These are phyloP conservation scores for Stachybotrys elegans DNA, from an alignment of 2,329 filamentous ascomycete genomes.

Conservation along the genomic window DNA sequence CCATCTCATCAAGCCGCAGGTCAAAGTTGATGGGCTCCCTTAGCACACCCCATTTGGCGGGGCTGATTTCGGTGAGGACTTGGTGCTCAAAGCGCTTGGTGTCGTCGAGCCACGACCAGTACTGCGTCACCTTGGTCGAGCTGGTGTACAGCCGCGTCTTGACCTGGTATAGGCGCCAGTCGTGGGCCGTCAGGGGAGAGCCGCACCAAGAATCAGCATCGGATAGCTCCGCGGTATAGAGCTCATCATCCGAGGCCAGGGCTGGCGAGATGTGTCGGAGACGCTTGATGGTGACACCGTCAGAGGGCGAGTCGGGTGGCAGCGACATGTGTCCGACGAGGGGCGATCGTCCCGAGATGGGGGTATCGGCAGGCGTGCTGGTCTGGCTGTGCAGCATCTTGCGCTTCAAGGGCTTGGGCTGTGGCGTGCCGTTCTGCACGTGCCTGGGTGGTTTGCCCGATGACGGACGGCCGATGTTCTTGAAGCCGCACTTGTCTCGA, in stretches of 20 bases:
- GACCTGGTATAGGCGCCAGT: slow-evolving; percentile 49
- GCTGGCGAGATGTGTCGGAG: slow-evolving; percentile 16
- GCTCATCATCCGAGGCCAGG: slow-evolving; percentile 22
- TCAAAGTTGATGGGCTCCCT: slow-evolving; percentile 47
- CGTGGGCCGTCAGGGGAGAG: slow-evolving; percentile 37
- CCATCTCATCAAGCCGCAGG: slow-evolving; percentile 40
- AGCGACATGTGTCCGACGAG: slow-evolving; percentile 12
- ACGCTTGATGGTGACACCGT: slow-evolving; percentile 18
- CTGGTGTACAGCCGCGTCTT: slow-evolving; percentile 43
- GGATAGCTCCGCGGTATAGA: slow-evolving; percentile 42
- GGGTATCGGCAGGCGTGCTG: slow-evolving; percentile 20
- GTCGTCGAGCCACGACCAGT: slow-evolving; percentile 46
- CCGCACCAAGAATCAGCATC: slow-evolving; percentile 46
- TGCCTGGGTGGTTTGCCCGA: slow-evolving; percentile 31
- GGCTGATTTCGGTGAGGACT: slow-evolving; percentile 39
- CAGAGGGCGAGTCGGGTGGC: slow-evolving; percentile 8
- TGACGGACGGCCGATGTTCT: slow-evolving; percentile 53
- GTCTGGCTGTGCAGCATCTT: slow-evolving; percentile 25
- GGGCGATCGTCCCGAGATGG: slow-evolving; percentile 21
- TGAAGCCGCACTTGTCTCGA: slow-evolving; percentile 48
- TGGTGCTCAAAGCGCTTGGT: slow-evolving; percentile 46
- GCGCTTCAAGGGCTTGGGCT: slow-evolving; percentile 23
- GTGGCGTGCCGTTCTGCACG: slow-evolving; percentile 17
- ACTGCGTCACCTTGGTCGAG: slow-evolving; percentile 45
- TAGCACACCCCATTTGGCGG: slow-evolving; percentile 44